phyloP scores from a whole-genome alignment of 345 rosid genomes.

The Excoecaria cochinchinensis region DNA sequence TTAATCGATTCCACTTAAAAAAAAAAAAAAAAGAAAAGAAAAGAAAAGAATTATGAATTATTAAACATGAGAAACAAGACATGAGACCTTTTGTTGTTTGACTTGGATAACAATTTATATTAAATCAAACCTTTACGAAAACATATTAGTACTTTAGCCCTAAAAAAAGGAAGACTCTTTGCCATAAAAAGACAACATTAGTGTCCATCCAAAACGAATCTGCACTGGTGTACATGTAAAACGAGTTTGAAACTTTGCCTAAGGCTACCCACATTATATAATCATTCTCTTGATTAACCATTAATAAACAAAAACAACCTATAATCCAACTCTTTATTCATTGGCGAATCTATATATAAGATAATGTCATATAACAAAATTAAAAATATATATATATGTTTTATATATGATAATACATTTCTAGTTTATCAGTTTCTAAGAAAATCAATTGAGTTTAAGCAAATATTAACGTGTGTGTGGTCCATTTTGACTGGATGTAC shows the following conservation, averaged over 20 bases:
- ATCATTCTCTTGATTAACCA: neutral
- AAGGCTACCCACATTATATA: neutral
- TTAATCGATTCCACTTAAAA: no score
- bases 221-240: neutral
- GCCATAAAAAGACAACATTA: conserved; percentile 2
- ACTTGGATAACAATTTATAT: neutral
- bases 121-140: neutral
- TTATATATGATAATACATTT: no score
- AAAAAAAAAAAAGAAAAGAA: no score
- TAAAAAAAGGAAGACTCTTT: neutral
- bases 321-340: no score
- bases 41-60: neutral
- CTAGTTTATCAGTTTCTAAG: no score
- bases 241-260: neutral
- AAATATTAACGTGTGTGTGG: no score
- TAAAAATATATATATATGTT: no score
- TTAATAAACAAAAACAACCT: no score
- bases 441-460: no score
- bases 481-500: no score
- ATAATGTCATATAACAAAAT: no score
- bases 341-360: no score
- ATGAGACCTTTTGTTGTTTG: neutral
- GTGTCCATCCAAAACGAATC: neutral
- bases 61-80: neutral
- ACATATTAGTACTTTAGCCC: neutral